phyloP scores from a whole-genome alignment of 1,284 basidiomycete species.

The Tylopilus sp. region DNA sequence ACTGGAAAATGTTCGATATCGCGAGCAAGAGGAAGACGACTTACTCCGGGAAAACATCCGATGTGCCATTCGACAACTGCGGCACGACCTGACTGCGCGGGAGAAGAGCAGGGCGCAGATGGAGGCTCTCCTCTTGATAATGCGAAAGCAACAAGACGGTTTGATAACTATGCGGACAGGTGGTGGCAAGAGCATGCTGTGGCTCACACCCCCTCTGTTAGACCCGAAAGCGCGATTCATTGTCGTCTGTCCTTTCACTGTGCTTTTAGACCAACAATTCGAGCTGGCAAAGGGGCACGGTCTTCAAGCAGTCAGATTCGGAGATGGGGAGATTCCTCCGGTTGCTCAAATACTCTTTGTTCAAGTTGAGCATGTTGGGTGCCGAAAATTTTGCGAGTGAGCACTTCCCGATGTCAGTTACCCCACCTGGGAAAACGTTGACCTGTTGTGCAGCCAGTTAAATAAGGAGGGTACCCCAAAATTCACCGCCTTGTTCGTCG shows the following conservation, averaged over 20 bases:
- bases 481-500: neutral
- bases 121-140: neutral
- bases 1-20: neutral
- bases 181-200: constrained; percentile 11
- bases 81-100: neutral
- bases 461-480: neutral
- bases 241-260: constrained; percentile 6
- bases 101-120: constrained; percentile 8
- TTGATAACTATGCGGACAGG: constrained; percentile 10
- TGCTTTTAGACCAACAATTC: constrained; percentile 4
- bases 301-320: neutral
- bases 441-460: neutral
- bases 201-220: neutral
- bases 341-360: constrained; percentile 5
- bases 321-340: neutral
- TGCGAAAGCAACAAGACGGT: neutral
- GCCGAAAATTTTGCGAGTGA: neutral
- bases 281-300: neutral
- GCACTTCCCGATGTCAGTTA: neutral
- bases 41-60: neutral
- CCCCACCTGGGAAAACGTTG: neutral
- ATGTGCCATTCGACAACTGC: neutral
- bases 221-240: neutral
- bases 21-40: neutral
- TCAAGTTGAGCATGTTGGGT: constrained; percentile 12